A percentile compares a stretch with the other conserved stretches of the same genome.
Evolutionary conservation across 768 basidiomycete genomes (phyloP).

Genomic region (Amanita rubescens): DNA sequence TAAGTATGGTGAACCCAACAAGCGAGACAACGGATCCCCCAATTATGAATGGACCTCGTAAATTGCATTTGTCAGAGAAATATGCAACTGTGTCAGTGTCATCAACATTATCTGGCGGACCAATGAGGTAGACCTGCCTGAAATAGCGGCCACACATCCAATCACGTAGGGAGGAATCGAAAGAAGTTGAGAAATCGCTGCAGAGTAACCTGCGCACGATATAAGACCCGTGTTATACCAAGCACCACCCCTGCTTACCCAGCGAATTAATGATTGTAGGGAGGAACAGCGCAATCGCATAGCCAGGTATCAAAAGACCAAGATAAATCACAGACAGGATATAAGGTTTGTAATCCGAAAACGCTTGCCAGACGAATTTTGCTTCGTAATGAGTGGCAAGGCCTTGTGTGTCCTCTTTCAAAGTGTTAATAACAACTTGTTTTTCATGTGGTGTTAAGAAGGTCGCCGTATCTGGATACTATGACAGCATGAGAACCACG

Average conservation of each 20-base stretch:
- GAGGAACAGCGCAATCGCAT: conserved; percentile 37
- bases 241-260: conserved; percentile 13
- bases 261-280: conserved; percentile 42
- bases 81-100: conserved; percentile 22
- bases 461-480: conserved; percentile 53
- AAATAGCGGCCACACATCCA: conserved; percentile 37
- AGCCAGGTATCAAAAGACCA: conserved; percentile 39
- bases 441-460: conserved; percentile 44
- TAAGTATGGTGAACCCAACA: conserved; percentile 44
- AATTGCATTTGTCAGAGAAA: conserved; percentile 32
- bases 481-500: background rate
- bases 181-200: conserved; percentile 42
- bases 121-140: conserved; percentile 10
- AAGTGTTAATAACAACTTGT: conserved; percentile 27
- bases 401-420: conserved; percentile 37
- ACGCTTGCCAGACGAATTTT: conserved; percentile 41
- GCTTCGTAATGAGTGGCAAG: conserved; percentile 37
- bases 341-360: conserved; percentile 39
- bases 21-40: conserved; percentile 33
- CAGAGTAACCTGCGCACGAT: conserved; percentile 29
- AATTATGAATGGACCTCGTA: conserved; percentile 45
- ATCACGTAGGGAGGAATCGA: conserved; percentile 44
- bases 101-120: no score
- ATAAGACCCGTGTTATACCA: background rate
- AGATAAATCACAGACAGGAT: conserved; percentile 33